phyloP scores from a whole-genome alignment of 2,329 filamentous ascomycete species.

The Aureobasidium melanogenum region DNA sequence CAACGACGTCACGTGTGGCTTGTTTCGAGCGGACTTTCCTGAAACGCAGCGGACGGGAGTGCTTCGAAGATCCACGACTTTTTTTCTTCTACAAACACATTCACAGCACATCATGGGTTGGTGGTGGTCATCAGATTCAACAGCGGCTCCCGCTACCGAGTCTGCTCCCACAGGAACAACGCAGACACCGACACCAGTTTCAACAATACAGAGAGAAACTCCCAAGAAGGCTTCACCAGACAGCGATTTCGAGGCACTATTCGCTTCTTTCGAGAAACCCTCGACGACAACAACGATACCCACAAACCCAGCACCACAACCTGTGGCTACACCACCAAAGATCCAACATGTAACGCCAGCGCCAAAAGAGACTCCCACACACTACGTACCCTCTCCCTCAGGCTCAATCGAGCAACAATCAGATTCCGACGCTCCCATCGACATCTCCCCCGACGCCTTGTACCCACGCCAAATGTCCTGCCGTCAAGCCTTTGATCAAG shows the following conservation, averaged over 20 bases:
- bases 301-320: background rate
- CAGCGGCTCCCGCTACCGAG: conserved; percentile 2
- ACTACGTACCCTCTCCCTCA: conserved; percentile 2
- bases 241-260: conserved; percentile 45
- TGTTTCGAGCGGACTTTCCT: background rate
- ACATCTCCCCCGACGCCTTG: conserved; percentile 50
- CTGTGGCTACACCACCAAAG: background rate
- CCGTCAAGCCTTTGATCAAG: conserved; percentile 79
- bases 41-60: background rate
- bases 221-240: conserved; percentile 27
- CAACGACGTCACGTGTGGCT: conserved; percentile 10
- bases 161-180: background rate
- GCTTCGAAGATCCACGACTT: background rate
- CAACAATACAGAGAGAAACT: background rate
- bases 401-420: background rate
- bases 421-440: conserved; percentile 13
- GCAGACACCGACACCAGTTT: background rate
- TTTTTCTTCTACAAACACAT: background rate
- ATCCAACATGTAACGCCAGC: conserved; percentile 1
- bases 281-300: conserved; percentile 14
- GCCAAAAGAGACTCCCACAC: conserved; percentile 9
- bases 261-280: conserved; percentile 38
- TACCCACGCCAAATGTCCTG: conserved; percentile 82
- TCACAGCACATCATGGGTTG: conserved; percentile 16
- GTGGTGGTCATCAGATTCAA: conserved; percentile 17